Evolutionary conservation across 2,329 filamentous ascomycete species (phyloP), one percentile per base, ranked within the genome.

Genomic region (Colletotrichum sp.): DNA sequence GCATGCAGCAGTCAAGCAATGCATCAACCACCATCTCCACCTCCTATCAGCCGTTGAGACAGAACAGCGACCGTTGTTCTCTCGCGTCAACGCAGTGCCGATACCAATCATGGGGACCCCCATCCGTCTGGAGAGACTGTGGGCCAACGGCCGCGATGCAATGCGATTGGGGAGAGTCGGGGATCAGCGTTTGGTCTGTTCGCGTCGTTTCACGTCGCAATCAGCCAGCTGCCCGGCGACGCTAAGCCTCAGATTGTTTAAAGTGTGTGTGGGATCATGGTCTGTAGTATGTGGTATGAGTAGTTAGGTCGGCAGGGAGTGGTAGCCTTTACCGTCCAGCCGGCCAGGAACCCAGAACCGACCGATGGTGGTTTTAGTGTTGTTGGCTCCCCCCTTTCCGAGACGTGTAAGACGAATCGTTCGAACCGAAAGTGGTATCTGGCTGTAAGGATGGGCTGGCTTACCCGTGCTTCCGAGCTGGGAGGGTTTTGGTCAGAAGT

Each of bases 391-490:
- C 43, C 55, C 52, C 52, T 9, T 72, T 72, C 73, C 63, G 69
- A 72, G 69, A 64, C 69, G 26, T 16, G 69, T 57, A 55, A 38
- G 38, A 43, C n/a, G 63, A 75, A 58, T 68, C 73, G 57, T 68
- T 67, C 69, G 26, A 72, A 61, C 68, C 68, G 30, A 57, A 28
- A 28, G 24, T 18, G 21, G 32, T 60, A n/a, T 30, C 26, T 60
- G 32, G 52, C 18, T 55, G 43, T 26, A 32, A 58, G 30, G 24
- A 36, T 32, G 52, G 26, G 55, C 63, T 43, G 13, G n/a, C 21
- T 26, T 30, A 30, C 36, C 48, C 34, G 21, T 43, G 52, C 36
- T 57, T 66, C 60, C 52, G 36, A 32, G 26, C 34, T 28, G 60
- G 34, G 5, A 58, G 13, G 34, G 16, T 24, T 34, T 24, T 65